These are phyloP conservation scores for Oidiodendron maius DNA, from an alignment of 495 filamentous ascomycete genomes.

Conservation along the genomic window DNA sequence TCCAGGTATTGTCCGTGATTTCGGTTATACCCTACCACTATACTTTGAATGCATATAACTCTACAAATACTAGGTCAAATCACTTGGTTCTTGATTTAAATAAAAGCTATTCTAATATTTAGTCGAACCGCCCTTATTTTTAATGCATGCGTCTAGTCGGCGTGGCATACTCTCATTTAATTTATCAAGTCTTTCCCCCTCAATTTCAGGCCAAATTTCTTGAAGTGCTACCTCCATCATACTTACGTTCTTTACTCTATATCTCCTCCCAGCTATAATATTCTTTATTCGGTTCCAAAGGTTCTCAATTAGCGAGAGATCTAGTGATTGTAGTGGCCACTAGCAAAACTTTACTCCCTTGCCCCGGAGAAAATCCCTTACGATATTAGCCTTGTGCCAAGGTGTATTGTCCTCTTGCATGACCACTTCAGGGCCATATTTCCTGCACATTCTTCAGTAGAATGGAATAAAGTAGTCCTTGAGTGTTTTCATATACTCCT, in stretches of 20 bases:
- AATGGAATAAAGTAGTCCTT: conserved; percentile 10
- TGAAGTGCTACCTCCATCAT: conserved; percentile 1
- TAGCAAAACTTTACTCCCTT: not conserved
- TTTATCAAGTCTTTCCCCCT: not conserved
- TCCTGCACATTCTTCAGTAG: conserved; percentile 4
- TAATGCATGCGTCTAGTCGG: not conserved
- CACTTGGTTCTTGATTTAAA: no score
- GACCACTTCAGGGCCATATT: conserved; percentile 5
- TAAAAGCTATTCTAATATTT: no score
- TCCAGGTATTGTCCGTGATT: no score
- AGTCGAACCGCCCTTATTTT: no score
- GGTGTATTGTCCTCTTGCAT: no score
- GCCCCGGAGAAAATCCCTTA: not conserved
- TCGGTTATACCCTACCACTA: no score
- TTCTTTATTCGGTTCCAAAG: no score
- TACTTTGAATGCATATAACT: not conserved
- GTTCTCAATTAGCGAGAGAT: conserved; percentile 15
- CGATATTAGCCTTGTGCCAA: conserved; percentile 6
- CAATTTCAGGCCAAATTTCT: conserved; percentile 6
- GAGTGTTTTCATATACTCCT: conserved; percentile 3
- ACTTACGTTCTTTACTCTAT: not conserved
- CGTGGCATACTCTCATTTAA: conserved; percentile 3
- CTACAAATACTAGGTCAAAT: conserved; percentile 8
- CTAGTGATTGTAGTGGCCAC: conserved; percentile 9
- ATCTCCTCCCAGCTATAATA: no score